Evolutionary conservation across 2,329 filamentous ascomycete species (phyloP).

Genomic region (Gnomoniopsis sp.): DNA sequence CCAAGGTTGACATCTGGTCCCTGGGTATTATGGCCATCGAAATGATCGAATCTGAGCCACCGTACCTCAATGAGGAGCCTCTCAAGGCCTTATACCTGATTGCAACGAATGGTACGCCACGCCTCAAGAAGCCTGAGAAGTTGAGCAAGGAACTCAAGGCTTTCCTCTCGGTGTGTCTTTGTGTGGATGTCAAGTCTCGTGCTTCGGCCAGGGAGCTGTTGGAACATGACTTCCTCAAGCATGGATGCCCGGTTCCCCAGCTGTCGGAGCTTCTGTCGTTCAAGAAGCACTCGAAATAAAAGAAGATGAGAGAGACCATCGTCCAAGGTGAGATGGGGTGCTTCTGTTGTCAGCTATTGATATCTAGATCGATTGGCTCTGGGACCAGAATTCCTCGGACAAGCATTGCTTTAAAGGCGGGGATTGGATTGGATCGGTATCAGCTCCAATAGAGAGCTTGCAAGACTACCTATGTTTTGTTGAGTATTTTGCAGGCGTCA

Average conservation of each 20-base stretch:
- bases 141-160: constrained; percentile 96
- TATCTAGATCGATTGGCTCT: background rate
- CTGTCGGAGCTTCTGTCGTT: constrained; percentile 86
- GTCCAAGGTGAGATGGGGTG: no score
- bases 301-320: background rate
- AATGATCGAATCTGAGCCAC: constrained; percentile 98
- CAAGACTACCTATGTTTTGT: background rate
- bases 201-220: constrained; percentile 89
- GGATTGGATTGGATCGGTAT: background rate
- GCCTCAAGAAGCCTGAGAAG: constrained; percentile 97
- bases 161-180: constrained; percentile 93
- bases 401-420: background rate
- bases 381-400: no score
- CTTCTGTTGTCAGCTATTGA: background rate
- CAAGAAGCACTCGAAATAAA: constrained; percentile 68
- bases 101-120: constrained; percentile 93
- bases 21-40: constrained; percentile 99
- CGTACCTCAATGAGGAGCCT: constrained; percentile 96
- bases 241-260: constrained; percentile 79
- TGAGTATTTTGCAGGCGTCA: background rate
- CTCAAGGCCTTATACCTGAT: constrained; percentile 97
- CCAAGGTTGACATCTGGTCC: constrained; percentile 98
- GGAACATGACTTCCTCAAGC: constrained; percentile 89
- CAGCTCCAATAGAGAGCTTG: background rate
- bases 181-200: constrained; percentile 92